Evolutionary conservation across 176 grass and related monocot genomes (phyloP), one percentile per base, ranked within the genome.

Genomic region (Cymbopogon citratus): DNA sequence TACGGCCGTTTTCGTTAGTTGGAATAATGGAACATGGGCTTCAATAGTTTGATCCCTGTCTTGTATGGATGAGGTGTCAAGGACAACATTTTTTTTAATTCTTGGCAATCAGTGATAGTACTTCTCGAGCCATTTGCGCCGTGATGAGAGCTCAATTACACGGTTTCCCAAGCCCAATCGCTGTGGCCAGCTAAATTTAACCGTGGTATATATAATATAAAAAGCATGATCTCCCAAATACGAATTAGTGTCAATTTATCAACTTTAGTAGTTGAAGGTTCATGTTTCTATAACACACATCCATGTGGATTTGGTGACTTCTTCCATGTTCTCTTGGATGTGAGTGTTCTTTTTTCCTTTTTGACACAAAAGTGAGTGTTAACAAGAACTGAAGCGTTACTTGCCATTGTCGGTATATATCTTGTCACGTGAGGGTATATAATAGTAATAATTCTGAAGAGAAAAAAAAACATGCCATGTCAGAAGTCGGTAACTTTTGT

Each of bases 111-210:
- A 1, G 13, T 14, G 28, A 1, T n/a, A n/a, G n/a, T 35, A 68
- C 31, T 62, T 65, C 8, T 27, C 5, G 82, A 65, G 63, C 51
- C 57, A 65, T 85, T 85, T 81, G 65, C 71, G 77, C 64, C 83
- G 72, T 46, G 78, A 81, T 38, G 1, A 13, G 26, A 15, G 83
- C 56, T 80, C 11, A 27, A 28, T 18, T 70, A 45, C 78, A 77
- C 73, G 57, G 72, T 31, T 66, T 77, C 64, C 57, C 41, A 82
- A 66, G 43, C 8, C 33, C 28, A 29, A 29, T 31, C 26, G 25
- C 6, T 33, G 60, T 65, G 57, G 23, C 57, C 75, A 63, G 57
- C 57, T 63, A 77, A 75, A 56, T 36, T 36, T 36, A 56, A 6
- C 26, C 48, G 9, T 33, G 25, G 25, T 28, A 25, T 5, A 16